Percentiles rank a stretch among this genome's conserved stretches.
These are phyloP conservation scores for Sarcodon aspratus DNA, from an alignment of 768 basidiomycete genomes.

Conservation along the genomic window DNA sequence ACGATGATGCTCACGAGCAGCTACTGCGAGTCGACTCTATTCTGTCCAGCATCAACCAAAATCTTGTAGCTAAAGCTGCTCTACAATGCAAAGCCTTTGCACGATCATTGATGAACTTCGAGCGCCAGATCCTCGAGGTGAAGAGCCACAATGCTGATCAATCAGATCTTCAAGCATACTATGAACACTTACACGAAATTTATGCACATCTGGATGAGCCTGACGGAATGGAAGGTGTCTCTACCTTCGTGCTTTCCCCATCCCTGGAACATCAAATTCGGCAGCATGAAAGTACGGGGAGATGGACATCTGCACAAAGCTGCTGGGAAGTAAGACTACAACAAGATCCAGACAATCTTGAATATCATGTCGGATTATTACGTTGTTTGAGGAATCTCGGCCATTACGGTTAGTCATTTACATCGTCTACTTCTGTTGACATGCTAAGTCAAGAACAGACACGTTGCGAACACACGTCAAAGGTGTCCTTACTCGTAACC, in stretches of 20 bases:
- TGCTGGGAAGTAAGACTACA: slow-evolving; percentile 97
- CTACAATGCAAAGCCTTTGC: slow-evolving; percentile 93
- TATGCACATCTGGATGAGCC: slow-evolving; percentile 96
- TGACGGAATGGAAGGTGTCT: slow-evolving; percentile 98
- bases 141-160: slow-evolving; percentile 26
- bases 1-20: slow-evolving; percentile 39
- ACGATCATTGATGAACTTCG: slow-evolving; percentile 89
- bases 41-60: slow-evolving; percentile 72
- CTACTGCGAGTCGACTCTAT: slow-evolving; percentile 70
- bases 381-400: slow-evolving; percentile 90
- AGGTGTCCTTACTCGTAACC: slow-evolving; percentile 78
- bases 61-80: slow-evolving; percentile 87
- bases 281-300: slow-evolving; percentile 92
- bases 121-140: slow-evolving; percentile 61
- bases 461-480: slow-evolving; percentile 90
- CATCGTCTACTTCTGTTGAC: background rate
- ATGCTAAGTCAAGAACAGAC: slow-evolving; percentile 36
- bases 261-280: slow-evolving; percentile 93
- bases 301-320: slow-evolving; percentile 97
- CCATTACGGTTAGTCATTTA: slow-evolving; percentile 70
- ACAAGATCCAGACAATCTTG: slow-evolving; percentile 79
- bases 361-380: slow-evolving; percentile 81
- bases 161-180: slow-evolving; percentile 53
- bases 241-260: slow-evolving; percentile 77
- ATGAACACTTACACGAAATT: slow-evolving; percentile 89